Base-by-base conservation (phyloP, 2,329 filamentous ascomycete species). In the Fusarium odoratissimum region DNA sequence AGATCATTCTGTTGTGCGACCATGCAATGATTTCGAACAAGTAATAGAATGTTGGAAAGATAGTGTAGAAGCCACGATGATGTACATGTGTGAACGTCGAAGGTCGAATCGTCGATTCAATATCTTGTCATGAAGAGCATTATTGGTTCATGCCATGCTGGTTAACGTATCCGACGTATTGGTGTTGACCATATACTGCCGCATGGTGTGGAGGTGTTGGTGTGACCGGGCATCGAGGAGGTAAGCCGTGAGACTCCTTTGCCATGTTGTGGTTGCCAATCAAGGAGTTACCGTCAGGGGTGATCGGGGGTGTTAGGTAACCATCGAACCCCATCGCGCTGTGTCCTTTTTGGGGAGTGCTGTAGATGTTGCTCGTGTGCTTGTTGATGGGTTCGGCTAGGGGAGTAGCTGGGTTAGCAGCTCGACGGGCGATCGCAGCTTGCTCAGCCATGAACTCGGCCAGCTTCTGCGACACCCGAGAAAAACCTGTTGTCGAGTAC, bases 261-360 rank as follows among this genome's bases (percentile, higher is more conserved):
- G 81, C 80, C 76, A 82, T 81, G 52, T 83, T 81, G 54, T 83
- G 82, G 35, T 81, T 81, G 44, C 82, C 82, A 42, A 82, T 84
- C 59, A 90, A 90, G 75, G 84, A 86, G 57, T 88, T 86, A 12
- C 90, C 89, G 70, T 95, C 93, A 8, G 94, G 94, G 0, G 94
- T 96, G 79, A 96, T 95, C 3, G 94, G 94, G 31, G 94, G 94
- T 21, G 94, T 96, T 74, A 95, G 88, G 82, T 95, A 95, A 64
- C 93, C 94, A 74, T 94, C 89, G 41, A 91, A 89, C 72, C 91
- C 87, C 58, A 89, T 84, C 57, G 88, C 85, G 73, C 90, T 91
- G 67, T 91, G 90, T 55, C 88, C 89, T 85, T 95, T 95, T 78
- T 94, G 91, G 19, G 94, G 94, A 21, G 94, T 96, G 83, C 91